Evolutionary conservation across 768 basidiomycete genomes (phyloP).

Genomic region (Cytidiella melzeri): DNA sequence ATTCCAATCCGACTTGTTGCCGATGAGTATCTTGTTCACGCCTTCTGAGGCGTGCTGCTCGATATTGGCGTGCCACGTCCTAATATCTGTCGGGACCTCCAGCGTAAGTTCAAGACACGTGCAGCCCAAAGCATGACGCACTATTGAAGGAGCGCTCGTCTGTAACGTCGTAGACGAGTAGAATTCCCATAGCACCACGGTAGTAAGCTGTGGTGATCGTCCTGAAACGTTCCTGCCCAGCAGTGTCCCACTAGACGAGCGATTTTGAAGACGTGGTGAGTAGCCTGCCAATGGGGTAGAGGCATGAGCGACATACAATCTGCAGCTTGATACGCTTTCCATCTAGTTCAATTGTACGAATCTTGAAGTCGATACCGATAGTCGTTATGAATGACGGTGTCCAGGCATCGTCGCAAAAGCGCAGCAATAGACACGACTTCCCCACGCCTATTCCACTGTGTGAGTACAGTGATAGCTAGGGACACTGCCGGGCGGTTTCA

Average conservation of each 20-base stretch:
- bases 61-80: constrained; percentile 96
- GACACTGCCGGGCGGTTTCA: constrained; percentile 23
- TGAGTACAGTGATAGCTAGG: background rate
- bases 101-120: background rate
- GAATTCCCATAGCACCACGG: constrained; percentile 97
- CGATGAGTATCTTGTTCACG: constrained; percentile 98
- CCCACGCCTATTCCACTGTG: constrained; percentile 64
- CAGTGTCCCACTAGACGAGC: constrained; percentile 86
- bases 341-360: constrained; percentile 96
- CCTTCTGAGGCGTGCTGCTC: constrained; percentile 99
- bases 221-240: constrained; percentile 97
- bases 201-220: constrained; percentile 99
- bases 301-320: constrained; percentile 57
- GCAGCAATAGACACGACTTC: constrained; percentile 91
- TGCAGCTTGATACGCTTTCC: constrained; percentile 99
- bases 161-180: constrained; percentile 97
- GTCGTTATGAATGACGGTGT: constrained; percentile 99
- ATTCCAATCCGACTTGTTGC: constrained; percentile 98
- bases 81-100: constrained; percentile 67
- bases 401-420: constrained; percentile 99
- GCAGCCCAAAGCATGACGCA: constrained; percentile 34
- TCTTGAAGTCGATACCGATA: constrained; percentile 99
- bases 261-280: background rate
- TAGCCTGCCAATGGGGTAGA: background rate
- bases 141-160: constrained; percentile 95